Evolutionary conservation across 148 eudicot species (phyloP).

Genomic region (Amaranthus cruentus): DNA sequence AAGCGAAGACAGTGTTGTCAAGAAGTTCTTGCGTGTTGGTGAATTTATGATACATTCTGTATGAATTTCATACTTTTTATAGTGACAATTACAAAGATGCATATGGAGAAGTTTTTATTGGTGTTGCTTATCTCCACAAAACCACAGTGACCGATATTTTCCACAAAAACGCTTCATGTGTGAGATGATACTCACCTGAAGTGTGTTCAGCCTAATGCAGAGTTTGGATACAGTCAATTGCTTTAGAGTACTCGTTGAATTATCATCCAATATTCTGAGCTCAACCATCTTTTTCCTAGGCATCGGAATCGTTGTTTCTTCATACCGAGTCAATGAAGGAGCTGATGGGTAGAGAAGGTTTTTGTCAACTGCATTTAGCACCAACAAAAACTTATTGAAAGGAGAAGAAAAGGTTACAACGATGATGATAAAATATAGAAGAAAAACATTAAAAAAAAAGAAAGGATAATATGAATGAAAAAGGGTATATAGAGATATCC

Average conservation of each 20-base stretch:
- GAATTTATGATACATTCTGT: too few species aligned
- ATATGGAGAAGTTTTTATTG: too few species aligned
- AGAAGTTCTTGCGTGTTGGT: too few species aligned
- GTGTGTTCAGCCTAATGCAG: slow-evolving; percentile 81
- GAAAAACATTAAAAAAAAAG: neutral
- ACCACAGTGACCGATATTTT: neutral
- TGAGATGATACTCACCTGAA: slow-evolving; percentile 55
- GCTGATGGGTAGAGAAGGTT: slow-evolving; percentile 64
- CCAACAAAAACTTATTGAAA: slow-evolving; percentile 5
- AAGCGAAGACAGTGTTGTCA: too few species aligned
- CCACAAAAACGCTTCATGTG: neutral
- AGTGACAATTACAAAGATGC: too few species aligned
- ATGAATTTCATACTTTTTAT: too few species aligned
- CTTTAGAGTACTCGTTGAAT: slow-evolving; percentile 39
- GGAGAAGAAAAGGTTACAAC: neutral
- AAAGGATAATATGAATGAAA: too few species aligned
- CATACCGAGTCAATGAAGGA: slow-evolving; percentile 86
- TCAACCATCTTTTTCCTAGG: slow-evolving; percentile 57
- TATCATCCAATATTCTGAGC: slow-evolving; percentile 48
- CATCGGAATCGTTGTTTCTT: slow-evolving; percentile 60
- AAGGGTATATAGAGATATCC: too few species aligned
- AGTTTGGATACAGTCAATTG: slow-evolving; percentile 61
- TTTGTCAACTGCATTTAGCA: slow-evolving; percentile 59
- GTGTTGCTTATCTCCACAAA: too few species aligned
- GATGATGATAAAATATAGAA: neutral